A percentile compares a stretch with the other conserved stretches of the same genome.
phyloP scores from a whole-genome alignment of 176 grass and related monocot genomes.

The Bothriochloa decipiens region DNA sequence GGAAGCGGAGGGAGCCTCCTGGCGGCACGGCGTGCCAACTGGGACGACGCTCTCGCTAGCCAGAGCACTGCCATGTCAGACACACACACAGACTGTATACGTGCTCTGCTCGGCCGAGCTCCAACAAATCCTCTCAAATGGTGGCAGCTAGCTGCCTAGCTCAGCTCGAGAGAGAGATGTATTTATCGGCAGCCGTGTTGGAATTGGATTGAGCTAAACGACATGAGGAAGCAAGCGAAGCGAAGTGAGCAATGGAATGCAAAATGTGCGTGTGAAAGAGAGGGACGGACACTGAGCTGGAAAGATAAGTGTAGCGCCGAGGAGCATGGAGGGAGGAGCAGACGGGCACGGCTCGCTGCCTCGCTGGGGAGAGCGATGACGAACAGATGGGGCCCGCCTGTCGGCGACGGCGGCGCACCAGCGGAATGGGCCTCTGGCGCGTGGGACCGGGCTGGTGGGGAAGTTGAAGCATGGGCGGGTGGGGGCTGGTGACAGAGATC shows the following conservation, averaged over 20 bases:
- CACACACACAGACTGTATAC: background rate
- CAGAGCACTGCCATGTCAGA: conserved; percentile 33
- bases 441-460: background rate
- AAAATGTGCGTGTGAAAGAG: background rate
- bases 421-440: background rate
- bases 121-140: background rate
- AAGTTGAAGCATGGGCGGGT: background rate
- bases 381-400: conserved; percentile 5
- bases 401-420: background rate
- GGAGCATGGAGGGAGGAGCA: conserved; percentile 31
- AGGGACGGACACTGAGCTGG: conserved; percentile 16
- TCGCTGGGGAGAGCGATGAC: conserved; percentile 35
- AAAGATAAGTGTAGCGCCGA: conserved; percentile 45
- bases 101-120: background rate
- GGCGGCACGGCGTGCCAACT: conserved; percentile 30
- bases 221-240: conserved; percentile 5
- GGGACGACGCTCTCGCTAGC: conserved; percentile 30
- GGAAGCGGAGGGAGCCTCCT: background rate
- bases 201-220: conserved; percentile 3
- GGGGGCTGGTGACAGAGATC: background rate
- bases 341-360: conserved; percentile 45
- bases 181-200: conserved; percentile 24
- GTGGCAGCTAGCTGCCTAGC: background rate
- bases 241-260: too few species aligned
- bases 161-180: background rate